phyloP scores from a whole-genome alignment of 371 early-diverging fungal genomes.

The Neoconidiobolus thromboides region DNA sequence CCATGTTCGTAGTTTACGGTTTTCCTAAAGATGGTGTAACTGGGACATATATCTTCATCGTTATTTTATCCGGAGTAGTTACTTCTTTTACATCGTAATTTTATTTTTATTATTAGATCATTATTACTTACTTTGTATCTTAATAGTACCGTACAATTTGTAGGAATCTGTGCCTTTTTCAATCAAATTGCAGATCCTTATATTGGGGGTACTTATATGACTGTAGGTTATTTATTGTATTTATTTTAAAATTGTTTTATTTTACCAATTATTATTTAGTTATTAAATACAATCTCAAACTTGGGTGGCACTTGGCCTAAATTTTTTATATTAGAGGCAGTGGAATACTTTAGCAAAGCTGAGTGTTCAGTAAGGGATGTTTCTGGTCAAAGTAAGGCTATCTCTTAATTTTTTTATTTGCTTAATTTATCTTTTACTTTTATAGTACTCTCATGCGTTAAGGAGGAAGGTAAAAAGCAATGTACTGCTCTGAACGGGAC shows the following conservation, averaged over 20 bases:
- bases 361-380: constrained; percentile 27
- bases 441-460: constrained; percentile 26
- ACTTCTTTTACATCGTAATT: background rate
- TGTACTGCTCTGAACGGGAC: constrained; percentile 49
- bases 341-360: constrained; percentile 74
- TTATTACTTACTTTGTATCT: background rate
- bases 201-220: constrained; percentile 97
- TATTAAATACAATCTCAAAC: constrained; percentile 85
- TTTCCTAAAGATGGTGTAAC: constrained; percentile 57
- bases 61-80: constrained; percentile 66
- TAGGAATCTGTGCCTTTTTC: constrained; percentile 85
- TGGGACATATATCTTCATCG: constrained; percentile 50
- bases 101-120: background rate
- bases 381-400: constrained; percentile 17
- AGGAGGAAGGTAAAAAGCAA: constrained; percentile 31
- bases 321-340: constrained; percentile 81
- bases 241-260: background rate
- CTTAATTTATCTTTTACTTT: background rate
- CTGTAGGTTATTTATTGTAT: constrained; percentile 27
- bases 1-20: constrained; percentile 63
- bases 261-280: constrained; percentile 16
- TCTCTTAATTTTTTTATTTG: background rate
- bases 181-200: constrained; percentile 85
- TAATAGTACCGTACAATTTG: constrained; percentile 80
- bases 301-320: constrained; percentile 96